Conservation (phyloP, 1,284 basidiomycete species). For the Leccinum angustisporum region DNA sequence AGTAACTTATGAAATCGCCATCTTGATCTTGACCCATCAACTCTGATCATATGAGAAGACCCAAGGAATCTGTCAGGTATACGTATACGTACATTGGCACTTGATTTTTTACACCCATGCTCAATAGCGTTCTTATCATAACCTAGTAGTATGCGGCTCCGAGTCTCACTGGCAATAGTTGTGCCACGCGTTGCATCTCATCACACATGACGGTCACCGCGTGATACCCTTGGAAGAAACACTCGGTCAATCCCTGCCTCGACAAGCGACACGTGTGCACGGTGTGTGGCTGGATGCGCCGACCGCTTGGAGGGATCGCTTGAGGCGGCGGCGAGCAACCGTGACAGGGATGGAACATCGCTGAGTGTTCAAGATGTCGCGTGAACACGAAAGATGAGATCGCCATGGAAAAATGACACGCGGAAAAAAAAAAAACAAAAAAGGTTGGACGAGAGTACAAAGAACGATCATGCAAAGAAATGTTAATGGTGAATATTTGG, state of each 20-base stretch:
- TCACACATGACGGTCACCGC: conserved; percentile 71
- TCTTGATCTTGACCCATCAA: no score
- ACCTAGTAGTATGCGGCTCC: no score
- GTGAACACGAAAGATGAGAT: neutral
- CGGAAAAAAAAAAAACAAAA: no score
- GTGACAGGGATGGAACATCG: conserved; percentile 91
- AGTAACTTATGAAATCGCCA: no score
- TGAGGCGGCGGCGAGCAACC: conserved; percentile 83
- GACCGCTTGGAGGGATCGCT: conserved; percentile 64
- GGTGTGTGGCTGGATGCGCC: conserved; percentile 64
- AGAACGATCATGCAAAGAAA: neutral
- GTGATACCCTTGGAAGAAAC: conserved; percentile 68
- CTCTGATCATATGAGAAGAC: no score
- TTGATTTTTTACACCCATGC: no score
- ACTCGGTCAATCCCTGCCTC: conserved; percentile 84
- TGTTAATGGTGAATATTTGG: conserved; percentile 3
- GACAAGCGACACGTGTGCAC: conserved; percentile 76
- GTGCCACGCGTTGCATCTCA: conserved; percentile 53
- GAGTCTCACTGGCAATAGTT: no score
- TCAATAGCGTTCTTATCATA: no score
- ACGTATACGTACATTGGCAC: no score
- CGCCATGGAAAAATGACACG: neutral
- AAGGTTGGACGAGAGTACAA: neutral
- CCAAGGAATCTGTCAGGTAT: no score
- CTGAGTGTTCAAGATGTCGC: conserved; percentile 33